Evolutionary conservation across 495 filamentous ascomycete genomes (phyloP).

Genomic region (Aspergillus bridgeri): DNA sequence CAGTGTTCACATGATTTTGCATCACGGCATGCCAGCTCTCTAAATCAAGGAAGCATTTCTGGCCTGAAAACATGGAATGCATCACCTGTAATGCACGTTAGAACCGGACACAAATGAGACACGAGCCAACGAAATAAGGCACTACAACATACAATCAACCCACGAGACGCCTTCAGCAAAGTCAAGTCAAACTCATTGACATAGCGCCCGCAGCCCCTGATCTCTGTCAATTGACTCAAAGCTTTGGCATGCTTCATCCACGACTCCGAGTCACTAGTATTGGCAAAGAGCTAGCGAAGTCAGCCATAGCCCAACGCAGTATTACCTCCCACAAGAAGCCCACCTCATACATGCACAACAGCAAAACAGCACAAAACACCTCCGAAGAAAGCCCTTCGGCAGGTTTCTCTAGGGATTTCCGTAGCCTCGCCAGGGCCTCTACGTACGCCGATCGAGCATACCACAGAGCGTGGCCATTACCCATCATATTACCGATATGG

Average conservation of each 20-base stretch:
- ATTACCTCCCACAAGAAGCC: not conserved
- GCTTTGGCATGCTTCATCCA: slow-evolving; percentile 41
- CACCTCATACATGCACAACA: slow-evolving; percentile 38
- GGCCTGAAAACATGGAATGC: slow-evolving; percentile 34
- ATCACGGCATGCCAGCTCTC: slow-evolving; percentile 32
- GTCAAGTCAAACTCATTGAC: slow-evolving; percentile 23
- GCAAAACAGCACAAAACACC: slow-evolving; percentile 31
- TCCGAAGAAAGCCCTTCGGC: slow-evolving; percentile 29
- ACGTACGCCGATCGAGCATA: slow-evolving; percentile 31
- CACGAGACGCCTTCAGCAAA: slow-evolving; percentile 31
- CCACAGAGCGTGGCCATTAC: slow-evolving; percentile 23
- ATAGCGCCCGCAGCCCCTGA: slow-evolving; percentile 28
- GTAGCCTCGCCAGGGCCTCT: slow-evolving; percentile 27
- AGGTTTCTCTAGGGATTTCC: slow-evolving; percentile 20
- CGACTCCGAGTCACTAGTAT: slow-evolving; percentile 27
- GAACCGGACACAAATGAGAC: not conserved
- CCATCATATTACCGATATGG: slow-evolving; percentile 26
- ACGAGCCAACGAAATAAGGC: not conserved
- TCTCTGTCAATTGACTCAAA: slow-evolving; percentile 27
- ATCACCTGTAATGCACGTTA: slow-evolving; percentile 23
- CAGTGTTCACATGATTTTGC: slow-evolving; percentile 20
- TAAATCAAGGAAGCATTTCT: slow-evolving; percentile 29
- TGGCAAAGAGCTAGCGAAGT: slow-evolving; percentile 28
- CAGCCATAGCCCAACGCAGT: not conserved
- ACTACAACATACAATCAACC: slow-evolving; percentile 26